Evolutionary conservation across 2,329 filamentous ascomycete species (phyloP).

Genomic region (Myriosclerotinia duriaeana): DNA sequence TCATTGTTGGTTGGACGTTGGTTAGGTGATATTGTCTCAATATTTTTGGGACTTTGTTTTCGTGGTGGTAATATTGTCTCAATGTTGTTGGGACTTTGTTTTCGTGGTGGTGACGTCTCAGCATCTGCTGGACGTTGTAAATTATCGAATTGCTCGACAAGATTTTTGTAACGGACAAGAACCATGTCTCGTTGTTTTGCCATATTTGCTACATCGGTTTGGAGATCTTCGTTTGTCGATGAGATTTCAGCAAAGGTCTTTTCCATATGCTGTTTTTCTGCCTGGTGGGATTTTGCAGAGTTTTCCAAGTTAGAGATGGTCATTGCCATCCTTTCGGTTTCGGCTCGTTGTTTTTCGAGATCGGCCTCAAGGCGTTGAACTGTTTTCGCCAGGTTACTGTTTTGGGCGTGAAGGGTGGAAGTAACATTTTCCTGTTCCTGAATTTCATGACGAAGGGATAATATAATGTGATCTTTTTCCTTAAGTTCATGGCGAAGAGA

Average conservation of each 20-base stretch:
- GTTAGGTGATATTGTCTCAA: not conserved
- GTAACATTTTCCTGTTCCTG: not conserved
- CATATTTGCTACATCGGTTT: slow-evolving; percentile 1
- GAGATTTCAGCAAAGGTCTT: not conserved
- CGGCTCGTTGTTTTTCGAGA: not conserved
- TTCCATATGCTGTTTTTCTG: slow-evolving; percentile 7
- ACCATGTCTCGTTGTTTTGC: slow-evolving; percentile 15
- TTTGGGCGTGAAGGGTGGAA: not conserved
- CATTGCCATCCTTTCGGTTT: not conserved
- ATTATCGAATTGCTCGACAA: slow-evolving; percentile 14
- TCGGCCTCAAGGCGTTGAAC: slow-evolving; percentile 6
- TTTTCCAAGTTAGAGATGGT: not conserved
- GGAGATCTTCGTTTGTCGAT: slow-evolving; percentile 9
- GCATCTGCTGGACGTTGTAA: slow-evolving; percentile 3
- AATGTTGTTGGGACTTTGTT: not conserved
- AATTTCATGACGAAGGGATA: not conserved
- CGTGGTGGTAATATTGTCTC: no score
- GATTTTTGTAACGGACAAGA: slow-evolving; percentile 13
- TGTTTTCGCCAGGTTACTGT: slow-evolving; percentile 1
- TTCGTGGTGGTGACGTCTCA: not conserved
- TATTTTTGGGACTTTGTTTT: no score
- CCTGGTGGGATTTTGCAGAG: not conserved
- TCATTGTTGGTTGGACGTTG: not conserved
- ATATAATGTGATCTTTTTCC: slow-evolving; percentile 3
- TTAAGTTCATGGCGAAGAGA: slow-evolving; percentile 5